Evolutionary conservation across 495 filamentous ascomycete species (phyloP), one percentile per base, ranked within the genome.

Genomic region (Collariella sp.): DNA sequence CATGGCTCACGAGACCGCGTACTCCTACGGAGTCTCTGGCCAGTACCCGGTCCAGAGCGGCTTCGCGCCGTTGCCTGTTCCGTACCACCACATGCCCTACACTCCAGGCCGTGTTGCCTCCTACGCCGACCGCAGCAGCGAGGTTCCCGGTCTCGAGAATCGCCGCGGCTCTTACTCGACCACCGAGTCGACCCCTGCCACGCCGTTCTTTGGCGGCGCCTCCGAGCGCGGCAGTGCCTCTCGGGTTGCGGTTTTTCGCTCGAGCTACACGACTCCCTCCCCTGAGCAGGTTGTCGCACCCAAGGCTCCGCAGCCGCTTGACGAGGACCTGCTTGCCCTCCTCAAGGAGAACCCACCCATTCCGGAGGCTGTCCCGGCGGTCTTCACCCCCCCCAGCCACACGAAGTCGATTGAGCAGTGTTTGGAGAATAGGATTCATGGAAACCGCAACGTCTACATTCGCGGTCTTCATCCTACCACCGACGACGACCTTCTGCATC

Each of bases 371-470:
- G 87, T 98, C 46, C 90, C 90, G 20, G 89, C 90, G 13, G 81
- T 87, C 60, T 89, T 85, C 72, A 86, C 84, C 41, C 81, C 79
- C 62, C 83, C 74, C 50, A 82, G 81, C 62, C 88, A 78, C 70
- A 77, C 85, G 66, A 85, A 84, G 77, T 88, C 87, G 31, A 80
- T 96, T 29, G 88, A 91, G 57, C 89, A 95, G 70, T 89, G 89
- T 61, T 75, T 97, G 44, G 86, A 94, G 67, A 97, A 97, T 60
- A 85, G 86, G 35, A 87, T 79, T 81, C 65, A 86, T 73, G 61
- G 91, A 80, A 76, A 97, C 80, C 75, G 76, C 46, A 99, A 99
- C 60, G 91, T 99, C 57, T 99, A 99, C 72, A 95, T 99, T 55
- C 86, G 93, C 49, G 93, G 93, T 15, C 83, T 99, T 46, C 87